Base-by-base conservation (phyloP, 495 filamentous ascomycete species). In the Peziza echinospora region DNA sequence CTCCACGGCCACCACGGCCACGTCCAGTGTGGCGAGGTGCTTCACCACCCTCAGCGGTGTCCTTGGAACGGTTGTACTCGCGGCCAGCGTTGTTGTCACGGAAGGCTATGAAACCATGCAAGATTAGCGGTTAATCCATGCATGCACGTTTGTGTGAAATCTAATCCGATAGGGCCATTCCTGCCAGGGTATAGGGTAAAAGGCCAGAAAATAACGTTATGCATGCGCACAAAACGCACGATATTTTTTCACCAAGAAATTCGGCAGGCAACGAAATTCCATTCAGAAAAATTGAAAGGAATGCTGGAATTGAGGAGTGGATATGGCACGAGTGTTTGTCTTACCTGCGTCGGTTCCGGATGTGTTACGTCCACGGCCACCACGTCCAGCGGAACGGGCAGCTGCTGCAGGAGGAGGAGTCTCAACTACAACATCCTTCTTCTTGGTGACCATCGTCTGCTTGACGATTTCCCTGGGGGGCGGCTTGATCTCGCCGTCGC, bases 381-480 rank as follows among this genome's bases (percentile, higher is more conserved):
- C 51, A 56, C 54, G 47, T 13, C 30, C 13, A 47, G 55, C 62
- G 26, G 21, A 59, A 48, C 57, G 28, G 37, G 39, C 43, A 22
- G 53, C 57, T 43, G 65, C 60, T 26, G 63, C 64, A 47, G 60
- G 62, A 11, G 53, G 47, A 23, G 61, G 46, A 43, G 75, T 76
- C 63, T 84, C 77, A 59, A 75, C 76, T 60, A 79, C 74, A 62
- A 72, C 77, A 67, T 93, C 91, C 66, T 84, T 84, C 78, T 96
- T 96, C 66, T 75, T 77, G 53, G 72, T 69, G 59, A 75, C 68
- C 47, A 71, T 67, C 49, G 81, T 76, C 71, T 81, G 89, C 65
- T 94, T 91, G 56, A 86, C 68, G 55, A 82, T 78, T 70, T 80
- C 73, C 60, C 84, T 85, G 58, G 80, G 77, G 55, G 76, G 68